phyloP scores from a whole-genome alignment of 2,329 filamentous ascomycete species.

The Magnaporthales sp. region DNA sequence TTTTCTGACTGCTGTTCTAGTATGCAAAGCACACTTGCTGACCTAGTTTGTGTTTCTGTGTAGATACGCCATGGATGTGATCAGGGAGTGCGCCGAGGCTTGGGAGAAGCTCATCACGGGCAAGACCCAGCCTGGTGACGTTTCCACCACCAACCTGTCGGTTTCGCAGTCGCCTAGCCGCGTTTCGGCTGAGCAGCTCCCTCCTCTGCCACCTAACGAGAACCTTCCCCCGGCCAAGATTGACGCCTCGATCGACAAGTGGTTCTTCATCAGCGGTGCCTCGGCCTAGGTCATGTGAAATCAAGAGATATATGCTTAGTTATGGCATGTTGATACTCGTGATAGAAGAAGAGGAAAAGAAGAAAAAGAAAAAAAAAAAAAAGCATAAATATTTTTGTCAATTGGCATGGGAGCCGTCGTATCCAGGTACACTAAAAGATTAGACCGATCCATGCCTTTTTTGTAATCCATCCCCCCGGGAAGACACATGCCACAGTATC shows the following conservation, averaged over 20 bases:
- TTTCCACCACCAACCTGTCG: slow-evolving; percentile 75
- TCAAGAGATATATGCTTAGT: not conserved
- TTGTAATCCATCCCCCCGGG: not conserved
- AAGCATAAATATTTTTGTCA: not conserved
- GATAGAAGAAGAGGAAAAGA: too few species aligned
- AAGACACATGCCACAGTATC: not conserved
- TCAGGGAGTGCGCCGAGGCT: slow-evolving; percentile 91
- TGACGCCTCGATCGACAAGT: slow-evolving; percentile 97
- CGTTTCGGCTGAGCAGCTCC: slow-evolving; percentile 59
- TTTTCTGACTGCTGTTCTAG: not conserved
- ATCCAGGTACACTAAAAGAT: not conserved
- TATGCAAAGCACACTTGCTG: slow-evolving; percentile 11
- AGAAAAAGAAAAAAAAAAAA: slow-evolving; percentile 2
- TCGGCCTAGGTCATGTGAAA: slow-evolving; percentile 50
- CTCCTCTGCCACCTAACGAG: slow-evolving; percentile 70
- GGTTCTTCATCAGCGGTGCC: slow-evolving; percentile 99
- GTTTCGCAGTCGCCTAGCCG: slow-evolving; percentile 67
- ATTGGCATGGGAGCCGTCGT: not conserved
- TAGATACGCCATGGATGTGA: slow-evolving; percentile 88
- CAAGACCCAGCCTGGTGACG: slow-evolving; percentile 68
- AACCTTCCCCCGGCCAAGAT: slow-evolving; percentile 80
- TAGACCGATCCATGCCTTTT: not conserved
- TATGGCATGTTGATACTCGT: not conserved
- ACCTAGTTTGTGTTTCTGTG: slow-evolving; percentile 9
- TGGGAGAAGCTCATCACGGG: slow-evolving; percentile 95